Percentiles rank a stretch among this genome's conserved stretches.
These are phyloP conservation scores for Xanthoconium purpureum DNA, from an alignment of 768 basidiomycete genomes.

Conservation along the genomic window DNA sequence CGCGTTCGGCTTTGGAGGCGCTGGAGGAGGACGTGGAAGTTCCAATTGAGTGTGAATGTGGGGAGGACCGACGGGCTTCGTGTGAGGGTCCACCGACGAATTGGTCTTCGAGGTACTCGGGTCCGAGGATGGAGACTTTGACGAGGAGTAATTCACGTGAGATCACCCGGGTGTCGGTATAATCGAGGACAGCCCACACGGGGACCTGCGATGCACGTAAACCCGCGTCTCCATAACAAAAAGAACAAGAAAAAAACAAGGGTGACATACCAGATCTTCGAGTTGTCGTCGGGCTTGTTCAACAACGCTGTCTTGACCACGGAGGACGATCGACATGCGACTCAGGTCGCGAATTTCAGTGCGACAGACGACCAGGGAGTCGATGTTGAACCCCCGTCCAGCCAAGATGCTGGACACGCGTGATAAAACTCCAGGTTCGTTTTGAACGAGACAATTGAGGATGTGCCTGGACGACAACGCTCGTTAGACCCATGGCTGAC, in stretches of 20 bases:
- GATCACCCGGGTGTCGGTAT: slow-evolving; percentile 89
- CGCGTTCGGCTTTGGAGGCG: slow-evolving; percentile 62
- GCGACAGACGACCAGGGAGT: slow-evolving; percentile 95
- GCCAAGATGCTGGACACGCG: slow-evolving; percentile 97
- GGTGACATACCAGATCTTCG: slow-evolving; percentile 81
- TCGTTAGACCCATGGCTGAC: not conserved
- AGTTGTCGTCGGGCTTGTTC: slow-evolving; percentile 96
- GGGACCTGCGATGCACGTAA: slow-evolving; percentile 63
- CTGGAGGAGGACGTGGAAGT: slow-evolving; percentile 19
- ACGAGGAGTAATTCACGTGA: slow-evolving; percentile 91
- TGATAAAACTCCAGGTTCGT: slow-evolving; percentile 98
- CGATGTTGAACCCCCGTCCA: slow-evolving; percentile 96
- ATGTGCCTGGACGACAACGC: slow-evolving; percentile 62
- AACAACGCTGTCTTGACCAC: slow-evolving; percentile 95
- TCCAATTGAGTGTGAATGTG: slow-evolving; percentile 3
- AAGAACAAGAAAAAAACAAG: not conserved
- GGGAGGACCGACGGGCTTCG: slow-evolving; percentile 52
- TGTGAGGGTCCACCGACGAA: slow-evolving; percentile 82
- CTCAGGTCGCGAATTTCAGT: slow-evolving; percentile 96
- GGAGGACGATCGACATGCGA: slow-evolving; percentile 97
- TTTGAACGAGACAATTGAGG: slow-evolving; percentile 97
- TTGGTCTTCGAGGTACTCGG: slow-evolving; percentile 94
- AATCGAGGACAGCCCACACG: slow-evolving; percentile 99
- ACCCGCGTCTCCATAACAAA: not conserved
- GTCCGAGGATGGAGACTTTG: slow-evolving; percentile 96